Conservation (phyloP, 208 protist genomes). For the Crithidia fasciculata region DNA sequence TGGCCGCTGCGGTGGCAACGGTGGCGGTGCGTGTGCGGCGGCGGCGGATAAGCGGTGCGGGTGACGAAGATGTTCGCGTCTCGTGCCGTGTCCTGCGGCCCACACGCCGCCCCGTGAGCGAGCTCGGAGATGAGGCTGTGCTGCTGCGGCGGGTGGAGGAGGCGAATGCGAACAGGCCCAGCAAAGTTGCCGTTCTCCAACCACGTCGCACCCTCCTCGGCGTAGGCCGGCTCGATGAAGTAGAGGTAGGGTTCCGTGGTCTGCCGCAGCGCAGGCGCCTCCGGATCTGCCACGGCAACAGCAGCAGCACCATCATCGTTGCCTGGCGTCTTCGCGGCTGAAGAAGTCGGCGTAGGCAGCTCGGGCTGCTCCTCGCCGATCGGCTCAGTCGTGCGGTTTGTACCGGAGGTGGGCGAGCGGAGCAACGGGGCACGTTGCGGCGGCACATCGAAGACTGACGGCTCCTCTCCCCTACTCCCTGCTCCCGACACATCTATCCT, state of each 20-base stretch:
- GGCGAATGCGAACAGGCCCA: constrained; percentile 20
- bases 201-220: constrained; percentile 11
- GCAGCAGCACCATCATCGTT: background rate
- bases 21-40: background rate
- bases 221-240: constrained; percentile 15
- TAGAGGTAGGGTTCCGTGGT: constrained; percentile 12
- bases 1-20: background rate
- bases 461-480: background rate
- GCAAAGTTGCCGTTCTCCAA: constrained; percentile 5
- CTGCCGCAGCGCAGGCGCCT: background rate
- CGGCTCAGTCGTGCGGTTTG: constrained; percentile 12
- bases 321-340: background rate
- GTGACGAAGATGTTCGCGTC: constrained; percentile 15
- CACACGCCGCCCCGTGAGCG: background rate
- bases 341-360: background rate
- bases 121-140: background rate
- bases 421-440: background rate
- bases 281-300: background rate
- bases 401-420: constrained; percentile 1
- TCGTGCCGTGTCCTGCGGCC: background rate
- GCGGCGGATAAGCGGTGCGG: background rate
- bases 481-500: background rate
- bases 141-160: constrained; percentile 18
- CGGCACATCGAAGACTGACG: background rate
- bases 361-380: constrained; percentile 16